phyloP scores from a whole-genome alignment of 371 early-diverging fungal species.

The Conidiobolus incongruus region DNA sequence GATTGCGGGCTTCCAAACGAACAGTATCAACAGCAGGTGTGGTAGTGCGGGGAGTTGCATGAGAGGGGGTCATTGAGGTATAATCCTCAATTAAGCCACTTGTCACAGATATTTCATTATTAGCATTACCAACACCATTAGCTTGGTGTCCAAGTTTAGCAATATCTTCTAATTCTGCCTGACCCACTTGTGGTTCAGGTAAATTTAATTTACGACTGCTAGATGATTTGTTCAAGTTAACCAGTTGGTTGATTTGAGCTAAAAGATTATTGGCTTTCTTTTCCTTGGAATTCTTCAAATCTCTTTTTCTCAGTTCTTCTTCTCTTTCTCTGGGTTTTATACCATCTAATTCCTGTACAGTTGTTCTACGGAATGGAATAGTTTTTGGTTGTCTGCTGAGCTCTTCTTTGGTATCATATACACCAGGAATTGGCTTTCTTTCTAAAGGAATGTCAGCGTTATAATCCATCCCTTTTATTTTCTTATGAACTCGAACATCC shows the following conservation, averaged over 20 bases:
- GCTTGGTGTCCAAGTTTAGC: slow-evolving; percentile 34
- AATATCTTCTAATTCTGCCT: slow-evolving; percentile 60
- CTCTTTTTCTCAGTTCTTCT: slow-evolving; percentile 39
- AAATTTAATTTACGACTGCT: slow-evolving; percentile 58
- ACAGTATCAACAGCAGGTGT: slow-evolving; percentile 55
- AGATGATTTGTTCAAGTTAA: slow-evolving; percentile 41
- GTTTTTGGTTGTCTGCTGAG: slow-evolving; percentile 31
- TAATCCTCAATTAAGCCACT: slow-evolving; percentile 47
- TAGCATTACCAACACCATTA: slow-evolving; percentile 24
- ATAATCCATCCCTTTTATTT: slow-evolving; percentile 70
- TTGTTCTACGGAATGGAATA: slow-evolving; percentile 14
- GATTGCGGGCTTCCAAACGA: slow-evolving; percentile 59
- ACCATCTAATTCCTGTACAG: slow-evolving; percentile 52
- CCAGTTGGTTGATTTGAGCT: slow-evolving; percentile 27
- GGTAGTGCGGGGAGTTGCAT: slow-evolving; percentile 36
- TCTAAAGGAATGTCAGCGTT: slow-evolving; percentile 92
- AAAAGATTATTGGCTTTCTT: slow-evolving; percentile 23
- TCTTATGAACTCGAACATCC: slow-evolving; percentile 28
- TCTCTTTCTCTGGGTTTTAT: slow-evolving; percentile 51
- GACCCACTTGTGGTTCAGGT: slow-evolving; percentile 81
- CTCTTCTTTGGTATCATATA: slow-evolving; percentile 82
- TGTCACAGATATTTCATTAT: slow-evolving; percentile 16
- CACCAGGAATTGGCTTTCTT: slow-evolving; percentile 64
- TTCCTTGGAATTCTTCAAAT: slow-evolving; percentile 52
- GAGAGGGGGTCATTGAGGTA: slow-evolving; percentile 22